phyloP scores from a whole-genome alignment of 2,329 filamentous ascomycete genomes.

The Cladorrhinum sp. region DNA sequence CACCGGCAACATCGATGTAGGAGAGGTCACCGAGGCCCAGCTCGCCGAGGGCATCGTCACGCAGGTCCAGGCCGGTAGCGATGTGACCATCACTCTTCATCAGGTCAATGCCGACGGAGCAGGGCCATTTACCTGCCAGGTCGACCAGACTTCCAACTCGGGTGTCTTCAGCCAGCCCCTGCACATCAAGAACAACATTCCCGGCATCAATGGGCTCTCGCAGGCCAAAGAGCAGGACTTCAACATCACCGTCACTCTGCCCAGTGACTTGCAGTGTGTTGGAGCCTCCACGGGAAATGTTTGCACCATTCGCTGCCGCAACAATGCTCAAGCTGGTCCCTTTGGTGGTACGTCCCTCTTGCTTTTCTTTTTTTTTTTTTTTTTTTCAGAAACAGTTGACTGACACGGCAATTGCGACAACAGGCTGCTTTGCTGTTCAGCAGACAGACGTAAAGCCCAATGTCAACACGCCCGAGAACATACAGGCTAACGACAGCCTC shows the following conservation, averaged over 20 bases:
- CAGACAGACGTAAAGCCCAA: conserved; percentile 46
- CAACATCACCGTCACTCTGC: conserved; percentile 54
- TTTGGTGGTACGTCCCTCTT: conserved; percentile 35
- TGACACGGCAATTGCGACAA: neutral
- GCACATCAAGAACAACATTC: conserved; percentile 57
- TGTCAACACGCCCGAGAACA: conserved; percentile 43
- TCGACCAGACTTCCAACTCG: conserved; percentile 47
- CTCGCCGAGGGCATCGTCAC: conserved; percentile 46
- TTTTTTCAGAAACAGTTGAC: too few species aligned
- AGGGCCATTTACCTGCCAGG: conserved; percentile 53
- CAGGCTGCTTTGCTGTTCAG: conserved; percentile 56
- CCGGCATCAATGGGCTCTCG: conserved; percentile 55
- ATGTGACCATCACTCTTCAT: conserved; percentile 48
- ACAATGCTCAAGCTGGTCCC: conserved; percentile 54
- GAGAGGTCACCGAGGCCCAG: conserved; percentile 52
- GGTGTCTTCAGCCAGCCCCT: conserved; percentile 46
- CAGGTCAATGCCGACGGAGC: conserved; percentile 55
- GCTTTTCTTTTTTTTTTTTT: neutral
- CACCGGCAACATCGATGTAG: conserved; percentile 59
- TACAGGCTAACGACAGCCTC: conserved; percentile 46
- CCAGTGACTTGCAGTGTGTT: conserved; percentile 45
- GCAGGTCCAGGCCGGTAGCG: conserved; percentile 44
- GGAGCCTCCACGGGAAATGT: conserved; percentile 34
- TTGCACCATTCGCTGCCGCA: conserved; percentile 58
- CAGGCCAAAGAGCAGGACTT: conserved; percentile 55